These are phyloP conservation scores for Ophiostoma sp. DNA, from an alignment of 2,329 filamentous ascomycete genomes.

Conservation along the genomic window DNA sequence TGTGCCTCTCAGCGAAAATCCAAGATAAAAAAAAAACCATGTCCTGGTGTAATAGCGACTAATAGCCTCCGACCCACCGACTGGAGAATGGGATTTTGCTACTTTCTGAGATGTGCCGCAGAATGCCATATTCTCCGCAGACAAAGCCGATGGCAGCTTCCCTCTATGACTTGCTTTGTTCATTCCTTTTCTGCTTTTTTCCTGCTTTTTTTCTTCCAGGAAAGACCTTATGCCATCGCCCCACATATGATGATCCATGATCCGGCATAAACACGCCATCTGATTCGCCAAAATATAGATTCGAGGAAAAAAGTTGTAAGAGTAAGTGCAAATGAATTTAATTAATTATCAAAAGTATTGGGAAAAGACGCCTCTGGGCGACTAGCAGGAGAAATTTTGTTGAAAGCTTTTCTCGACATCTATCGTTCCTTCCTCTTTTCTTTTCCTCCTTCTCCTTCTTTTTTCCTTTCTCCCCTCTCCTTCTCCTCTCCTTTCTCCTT, in stretches of 20 bases:
- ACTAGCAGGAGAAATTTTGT: constrained; percentile 22
- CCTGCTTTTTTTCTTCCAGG: not conserved
- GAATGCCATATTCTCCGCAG: constrained; percentile 2
- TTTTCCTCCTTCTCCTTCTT: not conserved
- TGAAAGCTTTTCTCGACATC: constrained; percentile 17
- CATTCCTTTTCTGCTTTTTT: constrained; percentile 1
- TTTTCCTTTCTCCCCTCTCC: constrained; percentile 4
- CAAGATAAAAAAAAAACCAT: not conserved
- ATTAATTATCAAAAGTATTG: constrained; percentile 4
- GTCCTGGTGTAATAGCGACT: not conserved
- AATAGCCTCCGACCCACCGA: constrained; percentile 5
- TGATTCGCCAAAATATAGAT: constrained; percentile 9
- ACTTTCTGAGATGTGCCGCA: not conserved
- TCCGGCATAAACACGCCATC: constrained; percentile 16
- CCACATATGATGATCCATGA: not conserved
- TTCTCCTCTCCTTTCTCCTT: not conserved
- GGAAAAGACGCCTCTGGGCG: constrained; percentile 5
- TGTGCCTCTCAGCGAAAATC: not conserved
- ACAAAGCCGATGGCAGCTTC: constrained; percentile 8
- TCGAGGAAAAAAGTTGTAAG: constrained; percentile 19
- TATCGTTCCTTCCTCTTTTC: not conserved
- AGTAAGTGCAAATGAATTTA: constrained; percentile 10
- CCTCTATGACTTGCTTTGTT: not conserved
- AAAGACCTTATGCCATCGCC: not conserved
- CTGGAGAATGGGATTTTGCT: not conserved